Evolutionary conservation across 176 grass and related monocot genomes (phyloP).

Genomic region (Oryza glaberrima): DNA sequence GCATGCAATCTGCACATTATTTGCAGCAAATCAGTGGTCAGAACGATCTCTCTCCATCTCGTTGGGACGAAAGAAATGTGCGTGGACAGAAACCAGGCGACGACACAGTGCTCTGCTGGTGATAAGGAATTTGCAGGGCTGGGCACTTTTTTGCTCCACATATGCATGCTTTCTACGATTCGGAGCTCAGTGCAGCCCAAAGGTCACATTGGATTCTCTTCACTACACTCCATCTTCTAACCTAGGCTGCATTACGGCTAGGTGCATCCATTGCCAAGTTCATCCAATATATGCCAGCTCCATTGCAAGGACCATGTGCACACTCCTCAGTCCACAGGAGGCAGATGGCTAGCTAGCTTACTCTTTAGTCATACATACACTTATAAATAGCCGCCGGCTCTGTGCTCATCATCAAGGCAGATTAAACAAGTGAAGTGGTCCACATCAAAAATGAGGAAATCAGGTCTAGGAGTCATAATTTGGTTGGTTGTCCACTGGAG

Average conservation of each 20-base stretch:
- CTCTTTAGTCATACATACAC: slow-evolving; percentile 11
- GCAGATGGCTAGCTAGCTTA: neutral
- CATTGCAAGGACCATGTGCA: neutral
- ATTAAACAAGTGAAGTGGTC: slow-evolving; percentile 50
- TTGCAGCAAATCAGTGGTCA: neutral
- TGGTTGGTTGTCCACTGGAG: slow-evolving; percentile 47
- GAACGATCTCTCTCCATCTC: neutral
- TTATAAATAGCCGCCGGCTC: slow-evolving; percentile 63
- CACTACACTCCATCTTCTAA: slow-evolving; percentile 32
- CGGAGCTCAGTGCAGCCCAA: slow-evolving; percentile 15
- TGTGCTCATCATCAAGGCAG: slow-evolving; percentile 43
- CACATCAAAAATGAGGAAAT: slow-evolving; percentile 8
- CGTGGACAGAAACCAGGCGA: slow-evolving; percentile 41
- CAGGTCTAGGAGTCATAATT: slow-evolving; percentile 1
- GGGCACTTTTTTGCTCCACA: slow-evolving; percentile 7
- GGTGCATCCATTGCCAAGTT: slow-evolving; percentile 56
- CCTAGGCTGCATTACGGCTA: slow-evolving; percentile 58
- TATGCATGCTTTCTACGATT: slow-evolving; percentile 36
- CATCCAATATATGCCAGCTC: neutral
- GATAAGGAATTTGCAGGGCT: slow-evolving; percentile 50
- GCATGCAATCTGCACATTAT: neutral
- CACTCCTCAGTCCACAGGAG: slow-evolving; percentile 22
- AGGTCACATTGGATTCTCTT: slow-evolving; percentile 42
- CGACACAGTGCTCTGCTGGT: slow-evolving; percentile 19
- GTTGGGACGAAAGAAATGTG: neutral